Base-by-base conservation (phyloP, 768 basidiomycete species). In the Dendrothele bispora region DNA sequence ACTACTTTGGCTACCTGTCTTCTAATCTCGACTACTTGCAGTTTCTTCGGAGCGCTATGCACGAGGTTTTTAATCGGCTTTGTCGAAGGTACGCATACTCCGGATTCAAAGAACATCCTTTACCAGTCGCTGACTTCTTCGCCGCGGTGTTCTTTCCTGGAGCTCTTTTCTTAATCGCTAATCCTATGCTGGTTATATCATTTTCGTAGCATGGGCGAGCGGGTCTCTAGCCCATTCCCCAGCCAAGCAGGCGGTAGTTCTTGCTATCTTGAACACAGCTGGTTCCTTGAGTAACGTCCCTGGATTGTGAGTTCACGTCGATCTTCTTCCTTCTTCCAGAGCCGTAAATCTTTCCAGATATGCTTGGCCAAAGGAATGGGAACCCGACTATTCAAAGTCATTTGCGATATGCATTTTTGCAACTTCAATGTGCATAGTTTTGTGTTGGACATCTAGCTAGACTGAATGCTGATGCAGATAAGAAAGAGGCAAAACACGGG, bases 181-280 rank as follows among this genome's bases (percentile, higher is more conserved):
- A 55, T 80, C 81, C 1, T 88, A 87, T 55, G 73, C 84, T 1
- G 88, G 79, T 4, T 88, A 86, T 64, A 79, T 91, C 52, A 75
- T 77, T 46, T 83, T 87, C 48, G 59, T 77, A 37, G 73, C 77
- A 1, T 81, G 78, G 78, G 69, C 72, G 8, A 76, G 74, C 48
- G 70, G 72, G 24, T 70, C 75, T n/a, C 69, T 79, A 15, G 61
- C 72, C 5, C 61, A 81, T n/a, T 83, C 92, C 21, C 77, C 90
- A 4, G 82, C 85, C n/a, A 95, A 94, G 66, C 83, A 91, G 4
- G 88, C 92, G 2, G 86, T 93, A n/a, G 86, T 86, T 11, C 73
- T 95, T 39, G 92, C 91, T 2, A 67, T 89, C 51, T 80, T 93
- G 57, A 92, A 94, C 63, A 80, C 84, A 34, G 81, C 91, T 59